Evolutionary conservation across 768 basidiomycete species (phyloP), one percentile per base, ranked within the genome.

Genomic region (Amanita phalloides): DNA sequence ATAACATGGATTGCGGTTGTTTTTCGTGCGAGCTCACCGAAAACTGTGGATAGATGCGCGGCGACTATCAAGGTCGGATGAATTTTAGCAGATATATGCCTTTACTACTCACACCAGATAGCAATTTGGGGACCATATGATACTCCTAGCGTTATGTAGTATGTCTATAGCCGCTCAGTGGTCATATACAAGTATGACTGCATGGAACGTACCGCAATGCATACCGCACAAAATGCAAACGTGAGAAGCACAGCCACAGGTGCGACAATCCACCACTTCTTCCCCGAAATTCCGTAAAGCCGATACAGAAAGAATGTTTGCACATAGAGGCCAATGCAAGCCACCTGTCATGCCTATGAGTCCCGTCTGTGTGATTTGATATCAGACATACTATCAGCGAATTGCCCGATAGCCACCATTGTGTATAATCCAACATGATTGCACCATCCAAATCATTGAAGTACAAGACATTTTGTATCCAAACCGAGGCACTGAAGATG

Each of bases 331-430:
- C 61, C 64, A 17, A 68, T 64, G n/a, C 55, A 49, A 9, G 66
- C 66, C 7, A 65, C 64, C 67, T 68, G 37, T 33, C 11, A 11
- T 26, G 26, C 26, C 3, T 13, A 14, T 36, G 13, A 33, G 17
- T 45, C 23, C 25, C 23, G 35, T 3, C 9, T 20, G 23, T 8
- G 25, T 25, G 25, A 28, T 30, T 17, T 20, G 45, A 4, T 17
- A n/a, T 38, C 17, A 10, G 14, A 52, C 56, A 39, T 32, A 68
- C 66, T 60, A 68, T 65, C 7, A 68, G 46, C 1, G 60, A 49
- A 39, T 62, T 66, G 4, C 64, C 64, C 0, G 61, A 54, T 54
- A 64, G 61, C 63, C 64, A 68, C 68, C 68, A 69, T 3, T 61
- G 49, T 2, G 65, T 64, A 48, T 64, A 66, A 33, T 57, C 64